Evolutionary conservation across 1,139 yeast species (phyloP), one percentile per base, ranked within the genome.

Genomic region (Debaryomycetaceae sp.): DNA sequence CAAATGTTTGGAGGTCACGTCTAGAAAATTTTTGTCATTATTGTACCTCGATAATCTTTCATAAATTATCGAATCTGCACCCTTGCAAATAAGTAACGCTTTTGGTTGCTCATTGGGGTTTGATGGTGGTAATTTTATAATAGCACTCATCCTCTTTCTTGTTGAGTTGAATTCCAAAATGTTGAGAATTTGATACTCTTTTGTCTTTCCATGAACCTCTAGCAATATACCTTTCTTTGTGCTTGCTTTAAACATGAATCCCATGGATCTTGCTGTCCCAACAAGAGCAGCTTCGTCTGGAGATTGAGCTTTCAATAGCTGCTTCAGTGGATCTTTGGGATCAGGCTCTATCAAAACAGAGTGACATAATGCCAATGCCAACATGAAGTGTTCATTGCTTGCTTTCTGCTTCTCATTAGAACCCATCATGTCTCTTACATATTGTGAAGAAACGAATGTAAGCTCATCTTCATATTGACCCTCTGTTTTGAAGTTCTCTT

Each of bases 131-230:
- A 70, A 62, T 79, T 87, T 73, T 38, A 91, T 78, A 53, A 93
- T 87, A 11, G 93, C 90, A 74, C 96, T 88, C 98, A 91, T 93
- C 72, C 98, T 68, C 57, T 73, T 74, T 56, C 79, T 66, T 2
- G 79, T 73, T 11, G 78, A 73, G 52, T 74, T 76, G 60, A 81
- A 81, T 45, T 81, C 84, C 38, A 81, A 64, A 2, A 74, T 63
- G 55, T 76, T 78, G 45, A 80, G 63, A 5, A 80, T 61, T 51
- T 74, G 78, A 53, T 72, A 78, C 46, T 71, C 76, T 44, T 67
- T 62, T 6, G 68, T 63, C n/a, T 56, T 60, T 27, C 80, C 81
- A 49, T 72, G 75, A 23, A 68, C 62, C 36, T 70, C 66, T 14
- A 79, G 64, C 31, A 75, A 48, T 30, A 76, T 62, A 9, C 80